Conservation (phyloP, 441 rosid genomes). For the Brassica balearica region DNA sequence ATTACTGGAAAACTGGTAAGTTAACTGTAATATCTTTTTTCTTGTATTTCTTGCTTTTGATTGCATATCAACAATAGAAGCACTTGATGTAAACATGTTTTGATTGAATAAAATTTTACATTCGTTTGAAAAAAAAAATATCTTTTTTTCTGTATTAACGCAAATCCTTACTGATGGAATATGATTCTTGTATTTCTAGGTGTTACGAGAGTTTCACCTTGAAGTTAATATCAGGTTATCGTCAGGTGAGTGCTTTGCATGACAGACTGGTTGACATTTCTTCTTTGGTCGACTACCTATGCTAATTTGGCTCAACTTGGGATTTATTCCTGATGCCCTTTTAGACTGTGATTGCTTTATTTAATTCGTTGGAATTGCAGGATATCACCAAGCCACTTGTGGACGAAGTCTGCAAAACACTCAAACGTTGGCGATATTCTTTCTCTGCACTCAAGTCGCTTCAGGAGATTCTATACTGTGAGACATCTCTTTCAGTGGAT, state of each 20-base stretch:
- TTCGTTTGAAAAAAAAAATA: too few species aligned
- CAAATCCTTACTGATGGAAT: constrained; percentile 26
- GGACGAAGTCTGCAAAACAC: constrained; percentile 80
- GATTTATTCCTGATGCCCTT: not conserved
- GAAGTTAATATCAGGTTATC: constrained; percentile 94
- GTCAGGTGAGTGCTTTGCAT: constrained; percentile 65
- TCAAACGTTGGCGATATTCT: constrained; percentile 81
- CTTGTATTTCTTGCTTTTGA: too few species aligned
- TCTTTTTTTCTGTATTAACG: constrained; percentile 1
- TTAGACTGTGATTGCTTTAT: constrained; percentile 19
- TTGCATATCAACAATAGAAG: too few species aligned
- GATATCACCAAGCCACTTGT: constrained; percentile 87
- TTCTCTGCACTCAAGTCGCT: constrained; percentile 88
- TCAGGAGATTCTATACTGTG: constrained; percentile 94
- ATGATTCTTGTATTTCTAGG: constrained; percentile 58
- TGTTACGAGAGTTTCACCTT: constrained; percentile 86
- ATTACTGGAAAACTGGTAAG: constrained; percentile 86
- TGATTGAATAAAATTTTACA: too few species aligned
- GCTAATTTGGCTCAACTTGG: not conserved
- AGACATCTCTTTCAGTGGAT: constrained; percentile 42
- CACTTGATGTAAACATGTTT: too few species aligned
- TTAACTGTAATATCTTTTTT: constrained; percentile 27
- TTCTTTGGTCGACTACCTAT: not conserved
- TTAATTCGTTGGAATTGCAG: constrained; percentile 48
- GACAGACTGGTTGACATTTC: constrained; percentile 4